Base-by-base conservation (phyloP, 2,329 filamentous ascomycete species). In the Spiromastix sp. region DNA sequence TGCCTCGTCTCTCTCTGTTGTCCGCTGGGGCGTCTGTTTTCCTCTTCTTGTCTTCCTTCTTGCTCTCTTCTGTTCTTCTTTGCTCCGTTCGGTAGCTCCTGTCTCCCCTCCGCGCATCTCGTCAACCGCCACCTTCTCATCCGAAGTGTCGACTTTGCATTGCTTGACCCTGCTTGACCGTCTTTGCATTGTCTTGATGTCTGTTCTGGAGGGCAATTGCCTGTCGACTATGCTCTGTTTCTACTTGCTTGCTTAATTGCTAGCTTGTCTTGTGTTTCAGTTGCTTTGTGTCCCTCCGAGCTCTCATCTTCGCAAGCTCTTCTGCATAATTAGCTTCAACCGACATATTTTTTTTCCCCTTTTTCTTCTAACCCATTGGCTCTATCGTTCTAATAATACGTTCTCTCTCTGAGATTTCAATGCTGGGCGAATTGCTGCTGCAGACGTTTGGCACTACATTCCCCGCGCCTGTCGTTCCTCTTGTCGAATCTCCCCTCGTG, bases 31-130 rank as follows among this genome's bases (percentile, higher is more conserved):
- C n/a, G n/a, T 28, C 34, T 20, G 19, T 25, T 27, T 32, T 35
- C 30, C 28, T 26, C 22, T 34, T 22, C 29, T 24, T 42, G 22
- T 16, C n/a, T 40, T 30, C 31, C 12, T 13, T 33, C 20, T 16
- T 34, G 24, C 30, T 24, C 36, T 21, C 16, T 30, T 15, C 4
- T 9, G 16, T 25, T 7, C n/a, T 25, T 25, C 22, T 25, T 28
- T 28, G 7, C 26, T 15, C n/a, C 26, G n/a, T 28, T 28, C 25
- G 34, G n/a, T n/a, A n/a, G n/a, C 24, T 21, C 30, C 33, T 19
- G 9, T 35, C 37, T 33, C 31, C 19, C 33, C 34, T 32, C 11
- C 8, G 6, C 9, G n/a, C 15, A 19, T 34, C 13, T 20, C 28
- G 15, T 12, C 12, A 17, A 10, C 20, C 15, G 18, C 8, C 21